phyloP scores from a whole-genome alignment of 768 basidiomycete genomes.

The Termitomyces sp. region DNA sequence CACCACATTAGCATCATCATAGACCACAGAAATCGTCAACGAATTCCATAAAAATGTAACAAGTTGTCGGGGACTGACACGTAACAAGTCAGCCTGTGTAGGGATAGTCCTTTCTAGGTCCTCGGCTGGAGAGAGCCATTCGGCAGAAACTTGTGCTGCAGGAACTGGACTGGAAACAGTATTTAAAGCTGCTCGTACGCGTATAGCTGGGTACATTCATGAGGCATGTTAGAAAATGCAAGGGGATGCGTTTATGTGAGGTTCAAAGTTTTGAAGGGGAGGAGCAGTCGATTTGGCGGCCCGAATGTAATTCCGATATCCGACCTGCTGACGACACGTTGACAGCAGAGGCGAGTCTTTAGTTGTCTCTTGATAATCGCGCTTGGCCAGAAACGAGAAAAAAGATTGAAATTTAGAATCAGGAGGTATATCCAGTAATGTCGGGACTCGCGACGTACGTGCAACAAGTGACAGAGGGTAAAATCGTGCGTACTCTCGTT shows the following conservation, averaged over 20 bases:
- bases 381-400: too few species aligned
- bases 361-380: too few species aligned
- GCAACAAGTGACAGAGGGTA: conserved; percentile 31
- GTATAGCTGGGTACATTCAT: too few species aligned
- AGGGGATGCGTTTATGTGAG: too few species aligned
- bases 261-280: too few species aligned
- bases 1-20: not conserved
- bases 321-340: not conserved
- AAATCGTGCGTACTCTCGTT: conserved; percentile 28
- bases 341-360: not conserved
- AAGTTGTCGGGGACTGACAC: not conserved
- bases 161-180: too few species aligned
- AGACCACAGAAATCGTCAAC: not conserved
- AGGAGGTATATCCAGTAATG: not conserved
- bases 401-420: not conserved
- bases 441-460: conserved; percentile 10
- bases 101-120: too few species aligned
- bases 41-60: not conserved
- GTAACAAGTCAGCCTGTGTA: not conserved
- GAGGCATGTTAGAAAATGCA: too few species aligned
- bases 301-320: not conserved
- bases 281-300: too few species aligned
- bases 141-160: too few species aligned
- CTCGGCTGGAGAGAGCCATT: too few species aligned
- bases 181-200: too few species aligned